Evolutionary conservation across 2,329 filamentous ascomycete species (phyloP).

Genomic region (Thelonectria discophora): DNA sequence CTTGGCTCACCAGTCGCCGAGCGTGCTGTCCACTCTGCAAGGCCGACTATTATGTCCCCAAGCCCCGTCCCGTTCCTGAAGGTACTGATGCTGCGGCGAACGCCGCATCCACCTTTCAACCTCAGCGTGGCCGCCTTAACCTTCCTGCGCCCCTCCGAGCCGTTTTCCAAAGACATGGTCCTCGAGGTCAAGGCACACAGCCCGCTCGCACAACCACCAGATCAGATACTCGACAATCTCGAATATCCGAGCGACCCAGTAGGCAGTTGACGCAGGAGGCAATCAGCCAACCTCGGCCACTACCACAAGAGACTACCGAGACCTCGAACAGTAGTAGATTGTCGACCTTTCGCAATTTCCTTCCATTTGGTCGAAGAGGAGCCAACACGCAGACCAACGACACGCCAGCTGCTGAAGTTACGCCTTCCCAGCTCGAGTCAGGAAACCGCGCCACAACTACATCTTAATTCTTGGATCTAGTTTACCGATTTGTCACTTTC

Average conservation of each 20-base stretch:
- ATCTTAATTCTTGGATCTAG: constrained; percentile 26
- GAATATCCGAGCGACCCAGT: constrained; percentile 5
- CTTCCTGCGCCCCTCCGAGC: constrained; percentile 55
- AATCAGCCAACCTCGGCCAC: neutral
- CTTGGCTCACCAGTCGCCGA: constrained; percentile 92
- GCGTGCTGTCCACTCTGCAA: constrained; percentile 98
- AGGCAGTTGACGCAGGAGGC: constrained; percentile 26
- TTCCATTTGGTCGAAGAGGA: constrained; percentile 45
- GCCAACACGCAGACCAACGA: constrained; percentile 27
- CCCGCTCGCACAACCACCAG: neutral
- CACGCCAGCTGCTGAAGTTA: constrained; percentile 40
- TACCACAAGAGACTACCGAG: neutral
- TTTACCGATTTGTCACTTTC: constrained; percentile 20
- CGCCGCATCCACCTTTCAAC: constrained; percentile 42
- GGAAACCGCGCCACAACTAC: constrained; percentile 46
- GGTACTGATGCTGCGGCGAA: constrained; percentile 49
- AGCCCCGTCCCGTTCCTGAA: constrained; percentile 72
- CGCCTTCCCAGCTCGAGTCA: constrained; percentile 59
- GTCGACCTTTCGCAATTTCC: constrained; percentile 45
- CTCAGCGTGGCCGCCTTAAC: constrained; percentile 57
- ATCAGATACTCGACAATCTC: constrained; percentile 3
- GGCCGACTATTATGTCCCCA: constrained; percentile 95
- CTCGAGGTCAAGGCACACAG: neutral
- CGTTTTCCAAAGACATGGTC: constrained; percentile 46
- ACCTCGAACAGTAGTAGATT: constrained; percentile 38